Evolutionary conservation across 495 filamentous ascomycete genomes (phyloP).

Genomic region (Penicillium robsamsonii): DNA sequence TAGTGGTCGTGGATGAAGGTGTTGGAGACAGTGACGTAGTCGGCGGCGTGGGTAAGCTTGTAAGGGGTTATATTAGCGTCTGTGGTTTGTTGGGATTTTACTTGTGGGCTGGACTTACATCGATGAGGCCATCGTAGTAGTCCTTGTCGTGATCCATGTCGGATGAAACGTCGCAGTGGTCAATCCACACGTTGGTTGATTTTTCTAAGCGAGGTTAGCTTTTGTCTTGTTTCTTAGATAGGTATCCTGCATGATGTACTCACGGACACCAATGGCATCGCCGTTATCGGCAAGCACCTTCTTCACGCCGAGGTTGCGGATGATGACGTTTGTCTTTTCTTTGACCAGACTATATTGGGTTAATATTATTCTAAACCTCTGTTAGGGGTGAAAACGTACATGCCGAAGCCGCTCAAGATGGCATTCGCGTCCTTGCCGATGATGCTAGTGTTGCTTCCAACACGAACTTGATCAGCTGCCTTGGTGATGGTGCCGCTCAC

Average conservation of each 20-base stretch:
- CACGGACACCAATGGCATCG: conserved; percentile 58
- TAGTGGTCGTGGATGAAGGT: conserved; percentile 60
- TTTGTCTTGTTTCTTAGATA: background rate
- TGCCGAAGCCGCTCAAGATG: conserved; percentile 32
- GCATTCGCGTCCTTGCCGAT: conserved; percentile 41
- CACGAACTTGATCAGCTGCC: conserved; percentile 38
- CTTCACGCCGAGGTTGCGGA: conserved; percentile 59
- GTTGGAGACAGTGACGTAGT: conserved; percentile 53
- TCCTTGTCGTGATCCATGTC: conserved; percentile 58
- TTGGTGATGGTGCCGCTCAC: conserved; percentile 48
- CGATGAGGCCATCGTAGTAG: conserved; percentile 66
- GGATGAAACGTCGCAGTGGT: conserved; percentile 64
- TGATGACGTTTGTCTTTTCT: conserved; percentile 55
- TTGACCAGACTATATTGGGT: conserved; percentile 38
- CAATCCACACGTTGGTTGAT: conserved; percentile 64
- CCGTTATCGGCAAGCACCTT: conserved; percentile 58
- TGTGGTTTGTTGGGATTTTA: background rate
- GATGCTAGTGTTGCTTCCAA: conserved; percentile 57
- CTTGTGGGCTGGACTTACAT: conserved; percentile 37
- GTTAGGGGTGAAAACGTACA: conserved; percentile 19
- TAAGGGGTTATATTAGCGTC: background rate
- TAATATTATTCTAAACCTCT: background rate
- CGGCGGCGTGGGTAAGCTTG: conserved; percentile 45
- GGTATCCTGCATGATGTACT: conserved; percentile 9
- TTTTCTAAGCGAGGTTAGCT: conserved; percentile 27